Conservation (phyloP, 805 yeast species). For the Ogataea neopini region DNA sequence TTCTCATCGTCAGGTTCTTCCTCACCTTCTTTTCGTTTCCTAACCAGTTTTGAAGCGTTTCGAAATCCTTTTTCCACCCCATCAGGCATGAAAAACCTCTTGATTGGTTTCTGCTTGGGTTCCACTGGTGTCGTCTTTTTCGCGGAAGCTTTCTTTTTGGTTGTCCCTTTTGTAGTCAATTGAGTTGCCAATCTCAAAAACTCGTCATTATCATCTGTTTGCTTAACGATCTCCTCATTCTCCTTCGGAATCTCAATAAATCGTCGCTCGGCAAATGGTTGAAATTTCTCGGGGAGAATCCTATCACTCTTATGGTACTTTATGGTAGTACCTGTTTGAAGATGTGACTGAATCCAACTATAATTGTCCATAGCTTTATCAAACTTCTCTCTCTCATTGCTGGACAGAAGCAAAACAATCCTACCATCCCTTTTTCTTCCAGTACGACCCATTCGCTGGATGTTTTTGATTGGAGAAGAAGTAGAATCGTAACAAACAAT, state of each 20-base stretch:
- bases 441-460: conserved; percentile 97
- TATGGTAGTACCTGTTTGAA: conserved; percentile 47
- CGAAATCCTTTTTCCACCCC: conserved; percentile 66
- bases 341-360: conserved; percentile 69
- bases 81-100: conserved; percentile 73
- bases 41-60: conserved; percentile 49
- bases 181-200: conserved; percentile 68
- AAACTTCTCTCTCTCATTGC: conserved; percentile 76
- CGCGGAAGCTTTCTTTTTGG: conserved; percentile 22
- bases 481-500: conserved; percentile 93
- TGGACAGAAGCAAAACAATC: conserved; percentile 71
- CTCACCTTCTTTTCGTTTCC: conserved; percentile 26
- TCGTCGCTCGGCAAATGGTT: conserved; percentile 58
- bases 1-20: conserved; percentile 20
- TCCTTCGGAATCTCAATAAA: conserved; percentile 71
- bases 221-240: conserved; percentile 51
- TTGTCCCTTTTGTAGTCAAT: conserved; percentile 50
- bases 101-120: conserved; percentile 19
- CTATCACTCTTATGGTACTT: conserved; percentile 55
- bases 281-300: conserved; percentile 59
- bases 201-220: conserved; percentile 51
- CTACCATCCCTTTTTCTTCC: conserved; percentile 93
- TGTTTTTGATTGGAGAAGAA: conserved; percentile 86
- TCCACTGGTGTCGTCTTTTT: conserved; percentile 5
- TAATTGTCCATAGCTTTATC: conserved; percentile 85